Conservation (phyloP, 345 rosid genomes). For the Salix udensis region DNA sequence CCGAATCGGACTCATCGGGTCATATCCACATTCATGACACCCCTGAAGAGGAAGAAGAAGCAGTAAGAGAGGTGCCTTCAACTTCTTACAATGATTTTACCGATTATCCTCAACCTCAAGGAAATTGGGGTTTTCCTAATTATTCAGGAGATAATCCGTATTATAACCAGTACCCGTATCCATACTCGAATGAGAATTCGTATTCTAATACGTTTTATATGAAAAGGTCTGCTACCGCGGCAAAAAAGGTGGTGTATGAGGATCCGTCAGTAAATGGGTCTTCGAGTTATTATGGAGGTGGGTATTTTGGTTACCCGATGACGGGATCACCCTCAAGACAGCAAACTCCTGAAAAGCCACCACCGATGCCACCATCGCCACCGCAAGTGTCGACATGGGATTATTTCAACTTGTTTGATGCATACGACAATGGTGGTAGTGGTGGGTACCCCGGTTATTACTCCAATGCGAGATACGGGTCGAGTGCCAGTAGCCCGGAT, state of each 20-base stretch:
- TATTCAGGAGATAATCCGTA: neutral
- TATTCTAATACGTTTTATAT: constrained; percentile 48
- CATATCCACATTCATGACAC: constrained; percentile 48
- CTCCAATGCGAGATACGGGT: constrained; percentile 33
- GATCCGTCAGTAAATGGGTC: constrained; percentile 44
- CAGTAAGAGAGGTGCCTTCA: constrained; percentile 4
- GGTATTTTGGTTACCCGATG: constrained; percentile 49
- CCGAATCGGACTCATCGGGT: constrained; percentile 51
- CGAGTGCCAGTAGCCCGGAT: constrained; percentile 72
- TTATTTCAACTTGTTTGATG: constrained; percentile 65
- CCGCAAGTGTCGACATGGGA: constrained; percentile 77
- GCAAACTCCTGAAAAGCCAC: constrained; percentile 36
- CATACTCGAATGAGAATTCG: neutral
- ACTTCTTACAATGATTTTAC: constrained; percentile 19
- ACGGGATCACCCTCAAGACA: constrained; percentile 34
- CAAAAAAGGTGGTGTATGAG: constrained; percentile 61
- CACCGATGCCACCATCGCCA: constrained; percentile 72
- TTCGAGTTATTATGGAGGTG: constrained; percentile 31
- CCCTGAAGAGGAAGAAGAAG: constrained; percentile 1
- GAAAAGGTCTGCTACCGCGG: constrained; percentile 65
- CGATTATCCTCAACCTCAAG: constrained; percentile 33
- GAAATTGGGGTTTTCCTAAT: constrained; percentile 38
- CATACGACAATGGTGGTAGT: constrained; percentile 35
- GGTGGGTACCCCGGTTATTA: constrained; percentile 32
- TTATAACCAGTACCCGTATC: neutral